Base-by-base conservation (phyloP, 768 basidiomycete genomes). In the Pleurotus tuoliensis region DNA sequence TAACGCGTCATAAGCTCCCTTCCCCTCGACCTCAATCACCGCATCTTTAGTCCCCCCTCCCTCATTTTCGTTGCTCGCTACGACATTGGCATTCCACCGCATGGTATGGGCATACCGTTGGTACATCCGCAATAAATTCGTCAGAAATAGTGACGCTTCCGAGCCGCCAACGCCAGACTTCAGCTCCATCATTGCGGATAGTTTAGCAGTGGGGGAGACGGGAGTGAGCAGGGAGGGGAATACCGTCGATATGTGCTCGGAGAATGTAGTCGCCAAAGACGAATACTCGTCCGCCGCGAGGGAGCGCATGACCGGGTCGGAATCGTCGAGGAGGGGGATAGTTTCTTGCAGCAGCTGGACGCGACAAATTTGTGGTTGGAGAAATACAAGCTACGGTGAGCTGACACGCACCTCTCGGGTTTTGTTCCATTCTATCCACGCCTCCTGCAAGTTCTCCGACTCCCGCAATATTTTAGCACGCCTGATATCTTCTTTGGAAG, bases 81-180 rank as follows among this genome's bases (percentile, higher is more conserved):
- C 78, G 2, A 89, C 64, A 15, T 76, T 70, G 7, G 82, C 76
- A 39, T 80, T 77, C 92, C 92, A 97, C 0, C 65, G 59, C 12
- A 74, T 73, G 0, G 69, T 61, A 3, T 87, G 84, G 16, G 81
- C 76, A 27, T 86, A 77, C 12, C 90, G 82, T 22, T 80, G 71
- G 67, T 98, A 98, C 87, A 98, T 94, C 34, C 87, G 74, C 43
- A 91, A 64, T 25, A 98, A 67, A 51, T 95, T 88, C 0, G 73
- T 79, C 1, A 90, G 76, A 62, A 98, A 98, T 0, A 97, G 76
- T 16, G 84, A 82, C 1, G 94, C 81, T 68, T 99, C 96, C 0
- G 87, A 85, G 0, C 96, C 96, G 0, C 96, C 96, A 0, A 94
- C 92, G 13, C 94, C 96, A 0, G 94, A 84, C 64, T 96, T 96